Evolutionary conservation across 176 grass and related monocot genomes (phyloP), one percentile per base, ranked within the genome.

Genomic region (Tillandsia fasciculata): DNA sequence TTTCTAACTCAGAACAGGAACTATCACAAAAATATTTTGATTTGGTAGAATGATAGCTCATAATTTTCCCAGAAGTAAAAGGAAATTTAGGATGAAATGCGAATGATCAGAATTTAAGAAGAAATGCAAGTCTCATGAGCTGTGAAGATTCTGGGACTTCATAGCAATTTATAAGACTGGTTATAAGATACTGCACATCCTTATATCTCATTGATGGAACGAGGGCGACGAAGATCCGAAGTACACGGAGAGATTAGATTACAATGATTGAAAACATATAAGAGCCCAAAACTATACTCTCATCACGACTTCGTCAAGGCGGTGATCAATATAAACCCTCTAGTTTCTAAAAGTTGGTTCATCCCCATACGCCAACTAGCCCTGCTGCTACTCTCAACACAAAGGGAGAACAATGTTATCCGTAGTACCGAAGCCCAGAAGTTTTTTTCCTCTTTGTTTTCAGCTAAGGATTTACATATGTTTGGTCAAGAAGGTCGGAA

Each of bases 211-310:
- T 74, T 76, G 26, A 64, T 72, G 29, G 50, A 72, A 33, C 5
- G 33, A 42, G 33, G 33, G 33, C 33, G 50, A 64, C 79, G 75
- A 72, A 71, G 64, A 29, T 79, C 76, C 84, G 74, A 76, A 70
- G 33, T 42, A 42, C 71, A 83, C 53, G 79, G 50, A 79, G 78
- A 63, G 53, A 73, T 73, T 72, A 63, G 53, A 73, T 73, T 72
- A 76, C 67, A 69, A 65, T 66, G 49, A 75, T 79, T 11, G 5
- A 80, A 65, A 80, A 63, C 69, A 67, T 50, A 23, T 50, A 71
- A 78, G 67, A 70, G 63, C 57, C 73, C 81, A 77, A 83, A 87
- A 83, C 69, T 83, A 83, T 83, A 83, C 73, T 80, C 80, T 48
- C 20, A 80, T 77, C 73, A 80, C 77, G 50, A 52, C 77, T 81